Conservation (phyloP, 441 rosid species). For the Adansonia rubrostipa region DNA sequence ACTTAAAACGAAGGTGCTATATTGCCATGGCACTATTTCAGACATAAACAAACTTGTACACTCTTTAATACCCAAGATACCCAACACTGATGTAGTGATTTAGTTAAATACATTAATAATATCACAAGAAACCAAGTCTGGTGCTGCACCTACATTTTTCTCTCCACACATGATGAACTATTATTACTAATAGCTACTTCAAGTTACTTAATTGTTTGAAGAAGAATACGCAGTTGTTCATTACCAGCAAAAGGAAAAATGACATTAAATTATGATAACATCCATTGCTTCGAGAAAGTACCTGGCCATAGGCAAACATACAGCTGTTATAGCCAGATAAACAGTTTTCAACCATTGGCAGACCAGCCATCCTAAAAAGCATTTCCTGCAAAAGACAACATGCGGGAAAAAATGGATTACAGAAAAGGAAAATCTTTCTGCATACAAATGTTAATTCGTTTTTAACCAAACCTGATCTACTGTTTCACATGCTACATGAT, state of each 20-base stretch:
- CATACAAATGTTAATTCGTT: not conserved
- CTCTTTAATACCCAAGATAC: not conserved
- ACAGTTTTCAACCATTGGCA: constrained; percentile 98
- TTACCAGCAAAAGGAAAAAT: not conserved
- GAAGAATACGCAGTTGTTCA: not conserved
- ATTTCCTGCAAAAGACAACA: constrained; percentile 62
- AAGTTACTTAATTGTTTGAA: not conserved
- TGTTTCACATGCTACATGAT: constrained; percentile 96
- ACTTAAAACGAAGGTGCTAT: not conserved
- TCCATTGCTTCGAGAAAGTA: constrained; percentile 30
- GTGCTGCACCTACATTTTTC: not conserved
- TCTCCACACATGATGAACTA: not conserved
- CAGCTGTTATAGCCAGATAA: constrained; percentile 98
- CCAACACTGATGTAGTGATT: not conserved
- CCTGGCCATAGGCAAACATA: constrained; percentile 99
- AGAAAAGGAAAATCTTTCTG: not conserved
- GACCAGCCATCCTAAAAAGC: constrained; percentile 87
- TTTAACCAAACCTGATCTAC: constrained; percentile 78
- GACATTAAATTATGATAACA: constrained; percentile 6
- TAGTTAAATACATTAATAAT: not conserved
- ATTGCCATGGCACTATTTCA: not conserved
- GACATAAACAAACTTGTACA: not conserved
- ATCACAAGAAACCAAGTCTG: constrained; percentile 1
- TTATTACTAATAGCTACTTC: not conserved
- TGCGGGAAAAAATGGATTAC: constrained; percentile 7